Evolutionary conservation across 2,329 filamentous ascomycete genomes (phyloP), one percentile per base, ranked within the genome.

Genomic region (Fusarium clavum): DNA sequence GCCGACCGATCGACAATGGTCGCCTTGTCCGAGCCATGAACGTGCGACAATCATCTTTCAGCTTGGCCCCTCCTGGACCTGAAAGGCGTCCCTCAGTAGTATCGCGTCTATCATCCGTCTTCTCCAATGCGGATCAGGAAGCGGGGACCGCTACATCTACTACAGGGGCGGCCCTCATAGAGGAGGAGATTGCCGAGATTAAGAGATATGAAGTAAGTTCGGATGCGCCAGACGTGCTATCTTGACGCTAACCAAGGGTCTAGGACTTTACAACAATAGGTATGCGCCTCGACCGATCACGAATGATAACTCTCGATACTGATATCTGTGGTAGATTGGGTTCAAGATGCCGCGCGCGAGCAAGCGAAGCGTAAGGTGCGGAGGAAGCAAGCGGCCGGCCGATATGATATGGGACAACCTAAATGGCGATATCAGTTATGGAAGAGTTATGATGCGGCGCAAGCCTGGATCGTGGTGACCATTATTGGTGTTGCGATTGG

Each of bases 381-480:
- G 73, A 88, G 92, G 75, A 91, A 90, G 79, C 90, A 91, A 75
- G 89, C 91, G 9, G 90, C 88, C 4, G 90, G 91, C 43, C 89
- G 92, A 66, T 92, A 92, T 80, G 90, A 93, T 68, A 86, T 88
- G 34, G 89, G 91, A 32, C 86, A 89, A 67, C 83, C 83, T 57
- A 92, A 91, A 64, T 98, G 94, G 94, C 87, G 93, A 78, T 88
- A 93, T 67, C 92, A 91, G 75, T 81, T 97, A 34, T 90, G 88
- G 82, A 93, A 96, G 78, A 92, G 92, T 30, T 99, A 98, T 80
- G 94, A 98, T 80, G 96, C 96, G 13, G 96, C 94, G 4, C 96
- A 99, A 81, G 95, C 94, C 24, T 99, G 96, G 96, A 94, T 99
- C 62, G 96, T 99, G 51, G 92, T 99, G 59, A 98, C 93, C 24